Conservation (phyloP, 805 yeast species). For the Candida endomychidarum region DNA sequence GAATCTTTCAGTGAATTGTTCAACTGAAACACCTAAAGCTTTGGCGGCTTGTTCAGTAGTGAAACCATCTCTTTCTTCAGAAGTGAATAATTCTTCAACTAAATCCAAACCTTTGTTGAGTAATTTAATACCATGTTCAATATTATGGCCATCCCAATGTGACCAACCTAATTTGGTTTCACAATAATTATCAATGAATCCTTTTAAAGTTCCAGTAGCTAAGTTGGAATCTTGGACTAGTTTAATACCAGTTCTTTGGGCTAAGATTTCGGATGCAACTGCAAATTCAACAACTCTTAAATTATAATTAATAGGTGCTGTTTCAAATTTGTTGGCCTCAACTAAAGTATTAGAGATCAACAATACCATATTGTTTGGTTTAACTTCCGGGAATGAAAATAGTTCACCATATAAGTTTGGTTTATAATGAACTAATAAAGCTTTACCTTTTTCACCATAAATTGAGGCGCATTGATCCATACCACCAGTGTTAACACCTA, state of each 20-base stretch:
- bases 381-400: slow-evolving; percentile 49
- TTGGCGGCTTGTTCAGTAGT: slow-evolving; percentile 48
- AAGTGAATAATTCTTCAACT: slow-evolving; percentile 42
- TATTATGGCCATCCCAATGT: slow-evolving; percentile 47
- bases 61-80: slow-evolving; percentile 43
- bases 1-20: slow-evolving; percentile 45
- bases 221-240: slow-evolving; percentile 51
- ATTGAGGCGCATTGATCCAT: slow-evolving; percentile 77
- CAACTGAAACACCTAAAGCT: slow-evolving; percentile 40
- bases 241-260: slow-evolving; percentile 44
- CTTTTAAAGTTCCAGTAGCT: slow-evolving; percentile 59
- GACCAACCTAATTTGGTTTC: slow-evolving; percentile 26
- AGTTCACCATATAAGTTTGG: slow-evolving; percentile 58
- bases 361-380: slow-evolving; percentile 47
- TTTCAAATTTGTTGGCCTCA: slow-evolving; percentile 63
- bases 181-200: slow-evolving; percentile 56
- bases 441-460: slow-evolving; percentile 59
- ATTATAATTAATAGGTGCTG: slow-evolving; percentile 69
- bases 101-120: slow-evolving; percentile 42
- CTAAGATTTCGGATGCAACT: slow-evolving; percentile 62
- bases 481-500: slow-evolving; percentile 78
- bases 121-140: slow-evolving; percentile 40
- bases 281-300: slow-evolving; percentile 72
- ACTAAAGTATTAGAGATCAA: slow-evolving; percentile 64
- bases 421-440: slow-evolving; percentile 58